Base-by-base conservation (phyloP, 805 yeast genomes). In the Lachancea waltii region DNA sequence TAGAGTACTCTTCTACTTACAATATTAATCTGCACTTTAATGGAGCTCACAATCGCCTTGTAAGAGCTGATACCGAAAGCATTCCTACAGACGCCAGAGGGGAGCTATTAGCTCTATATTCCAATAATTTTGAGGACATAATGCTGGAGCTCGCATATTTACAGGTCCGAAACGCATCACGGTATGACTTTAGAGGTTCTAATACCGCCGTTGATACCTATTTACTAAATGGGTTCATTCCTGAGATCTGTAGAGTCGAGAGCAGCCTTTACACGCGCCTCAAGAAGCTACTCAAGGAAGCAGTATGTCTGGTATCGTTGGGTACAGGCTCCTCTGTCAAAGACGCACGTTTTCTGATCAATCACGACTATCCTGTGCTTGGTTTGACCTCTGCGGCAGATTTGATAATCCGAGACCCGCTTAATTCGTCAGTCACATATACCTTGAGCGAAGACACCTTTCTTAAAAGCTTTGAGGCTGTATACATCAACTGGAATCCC, bases 121-220 rank as follows among this genome's bases (percentile, higher is more conserved):
- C 55, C 15, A n/a, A 21, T 1, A 29, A 47, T 21, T 8, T 49
- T 2, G 17, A 17, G 3, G 50, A 56, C 39, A 51, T 47, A 35
- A 28, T 85, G n/a, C 46, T 84, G 1, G 95, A 87, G 56, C 79
- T 82, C 49, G 92, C 94, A 0, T 82, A 75, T 50, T 62, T 86
- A 42, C 74, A 75, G 48, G 54, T 81, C 0, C 58, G 69, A 59
- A 75, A 77, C 1, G 61, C 64, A 2, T 43, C 58, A 19, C 81
- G 85, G 3, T 81, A 81, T 48, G 64, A 64, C n/a, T 73, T 77
- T 33, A 50, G 55, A 1, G 96, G 96, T 0, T 85, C 95, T 0
- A 85, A 86, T 53, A 75, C 84, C 51, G 81, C 82, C 2, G 63
- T 70, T 10, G 95, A 84, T 50, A 71, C 83, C 0, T 84, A 63